Evolutionary conservation across 192 early-diverging fungal genomes (phyloP), one percentile per base, ranked within the genome.

Genomic region (Backusella macrospora): DNA sequence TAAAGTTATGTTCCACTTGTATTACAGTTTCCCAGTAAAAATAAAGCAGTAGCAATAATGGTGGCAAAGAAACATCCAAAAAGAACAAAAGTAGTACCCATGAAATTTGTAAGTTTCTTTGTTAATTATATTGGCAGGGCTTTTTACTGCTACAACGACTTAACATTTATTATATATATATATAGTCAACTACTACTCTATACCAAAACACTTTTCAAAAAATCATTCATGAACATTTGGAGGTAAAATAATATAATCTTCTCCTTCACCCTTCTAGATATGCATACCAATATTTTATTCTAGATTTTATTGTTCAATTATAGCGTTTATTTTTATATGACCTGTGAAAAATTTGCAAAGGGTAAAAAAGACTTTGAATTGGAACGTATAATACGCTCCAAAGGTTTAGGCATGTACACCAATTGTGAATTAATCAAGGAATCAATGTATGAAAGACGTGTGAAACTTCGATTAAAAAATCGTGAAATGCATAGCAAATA

Each of bases 401-500:
- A 47, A 39, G 76, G 80, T 0, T 1, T 77, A 0, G 73, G 80
- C 21, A 71, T 81, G 62, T 77, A 81, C 62, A 48, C 16, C 15
- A 40, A 62, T 1, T 74, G 76, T 40, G 40, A 45, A 8, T 81
- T 18, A 47, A 44, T 26, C 12, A 18, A 38, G 52, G 62, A 55
- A 76, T 62, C 71, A 46, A 47, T 26, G 64, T 75, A 44, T 13
- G 72, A 46, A 67, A 37, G 15, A 23, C 68, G 80, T 14, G 80
- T 81, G 46, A 76, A 69, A 4, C 44, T 86, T 2, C 52, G 73
- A 15, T 23, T 86, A 0, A 65, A 64, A 43, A 80, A 76, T 46
- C 21, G 67, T 15, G 84, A 87, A 67, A 76, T 81, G 39, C 78
- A 83, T 68, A 82, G 78, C 7, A 83, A 81, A 55, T 87, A 82